These are phyloP conservation scores for Blastomyces emzantsi DNA, from an alignment of 2,329 filamentous ascomycete species.

Conservation along the genomic window DNA sequence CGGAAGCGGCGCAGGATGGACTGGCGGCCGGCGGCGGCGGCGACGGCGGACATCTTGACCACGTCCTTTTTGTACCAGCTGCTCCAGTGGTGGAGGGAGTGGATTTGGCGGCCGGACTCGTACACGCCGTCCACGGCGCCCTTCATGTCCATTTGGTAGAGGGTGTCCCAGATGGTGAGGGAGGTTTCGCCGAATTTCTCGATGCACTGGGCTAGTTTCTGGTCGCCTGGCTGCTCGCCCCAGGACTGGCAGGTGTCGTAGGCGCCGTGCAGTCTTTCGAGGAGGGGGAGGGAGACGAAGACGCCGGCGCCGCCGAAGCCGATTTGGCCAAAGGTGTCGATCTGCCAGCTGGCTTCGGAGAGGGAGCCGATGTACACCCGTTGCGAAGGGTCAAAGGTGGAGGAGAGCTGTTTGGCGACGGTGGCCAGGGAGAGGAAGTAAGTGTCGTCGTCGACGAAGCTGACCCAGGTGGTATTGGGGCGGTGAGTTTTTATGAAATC, in stretches of 20 bases:
- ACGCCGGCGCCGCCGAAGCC: conserved; percentile 39
- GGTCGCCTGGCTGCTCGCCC: conserved; percentile 37
- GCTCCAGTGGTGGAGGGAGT: conserved; percentile 38
- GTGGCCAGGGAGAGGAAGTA: conserved; percentile 35
- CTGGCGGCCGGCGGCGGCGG: conserved; percentile 33
- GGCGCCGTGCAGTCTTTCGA: conserved; percentile 30
- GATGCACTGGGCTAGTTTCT: conserved; percentile 38
- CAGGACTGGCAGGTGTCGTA: conserved; percentile 37
- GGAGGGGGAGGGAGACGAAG: conserved; percentile 34
- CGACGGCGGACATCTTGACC: conserved; percentile 36
- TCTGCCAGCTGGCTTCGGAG: conserved; percentile 37
- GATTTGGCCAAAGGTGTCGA: conserved; percentile 37
- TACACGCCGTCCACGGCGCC: conserved; percentile 36
- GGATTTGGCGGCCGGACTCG: conserved; percentile 37
- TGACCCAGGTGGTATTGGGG: conserved; percentile 35
- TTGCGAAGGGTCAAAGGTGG: conserved; percentile 32
- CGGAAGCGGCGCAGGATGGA: conserved; percentile 39
- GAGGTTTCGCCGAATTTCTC: conserved; percentile 32
- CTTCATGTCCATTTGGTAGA: conserved; percentile 39
- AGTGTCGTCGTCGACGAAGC: conserved; percentile 38
- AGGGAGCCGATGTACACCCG: conserved; percentile 38
- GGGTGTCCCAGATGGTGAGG: conserved; percentile 34
- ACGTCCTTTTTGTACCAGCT: conserved; percentile 39
- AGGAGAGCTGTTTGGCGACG: conserved; percentile 33
- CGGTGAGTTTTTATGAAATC: conserved; percentile 32